A percentile compares a stretch with the other conserved stretches of the same genome.
Conservation (phyloP, 495 filamentous ascomycete species). For the Neurospora sp. region DNA sequence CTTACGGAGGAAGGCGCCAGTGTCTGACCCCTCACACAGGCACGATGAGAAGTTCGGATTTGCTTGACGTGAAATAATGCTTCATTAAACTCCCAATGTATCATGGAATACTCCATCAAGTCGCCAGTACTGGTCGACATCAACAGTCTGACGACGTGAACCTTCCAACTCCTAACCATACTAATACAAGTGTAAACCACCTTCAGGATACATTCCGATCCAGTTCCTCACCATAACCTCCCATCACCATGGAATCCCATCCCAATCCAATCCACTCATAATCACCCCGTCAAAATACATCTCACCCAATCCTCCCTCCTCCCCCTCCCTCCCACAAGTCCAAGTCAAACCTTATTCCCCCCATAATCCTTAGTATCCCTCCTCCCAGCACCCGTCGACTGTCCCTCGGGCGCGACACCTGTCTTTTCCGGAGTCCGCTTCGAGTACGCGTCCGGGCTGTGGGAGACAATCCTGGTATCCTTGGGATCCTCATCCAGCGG, state of each 20-base stretch:
- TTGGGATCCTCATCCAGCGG: slow-evolving; percentile 5
- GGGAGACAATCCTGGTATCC: slow-evolving; percentile 4
- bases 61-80: not conserved
- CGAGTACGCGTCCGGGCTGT: not conserved
- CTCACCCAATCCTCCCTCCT: not conserved
- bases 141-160: not conserved
- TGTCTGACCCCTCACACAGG: not conserved
- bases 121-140: not conserved
- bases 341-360: not conserved
- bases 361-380: not conserved
- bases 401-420: not conserved
- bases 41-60: not conserved
- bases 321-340: not conserved
- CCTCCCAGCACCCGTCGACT: not conserved
- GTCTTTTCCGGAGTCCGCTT: slow-evolving; percentile 11
- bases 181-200: not conserved
- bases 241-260: not conserved
- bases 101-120: not conserved
- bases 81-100: not conserved
- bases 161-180: not conserved
- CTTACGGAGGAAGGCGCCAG: no score
- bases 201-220: not conserved
- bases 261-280: not conserved
- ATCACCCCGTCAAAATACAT: not conserved
- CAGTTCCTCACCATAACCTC: not conserved